Percentiles rank a stretch among this genome's conserved stretches.
phyloP scores from a whole-genome alignment of 768 basidiomycete genomes.

The Trametes elegans region DNA sequence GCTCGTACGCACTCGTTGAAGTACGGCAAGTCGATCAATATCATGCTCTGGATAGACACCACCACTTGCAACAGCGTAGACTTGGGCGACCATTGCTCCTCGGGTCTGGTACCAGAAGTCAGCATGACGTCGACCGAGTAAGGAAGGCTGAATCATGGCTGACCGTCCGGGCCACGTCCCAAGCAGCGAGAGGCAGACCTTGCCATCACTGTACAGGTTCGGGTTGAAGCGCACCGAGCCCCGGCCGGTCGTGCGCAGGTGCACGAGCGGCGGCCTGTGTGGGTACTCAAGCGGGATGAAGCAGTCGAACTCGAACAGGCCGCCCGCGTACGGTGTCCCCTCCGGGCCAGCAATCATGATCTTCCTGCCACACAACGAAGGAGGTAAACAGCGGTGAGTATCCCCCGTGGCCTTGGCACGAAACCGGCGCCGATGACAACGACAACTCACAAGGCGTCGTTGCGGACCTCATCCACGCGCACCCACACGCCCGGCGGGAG shows the following conservation, averaged over 20 bases:
- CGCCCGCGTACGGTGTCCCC: slow-evolving; percentile 66
- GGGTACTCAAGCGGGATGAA: slow-evolving; percentile 55
- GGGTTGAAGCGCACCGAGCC: slow-evolving; percentile 55
- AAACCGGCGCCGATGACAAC: too few relatives aligned
- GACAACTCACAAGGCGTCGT: slow-evolving; percentile 50
- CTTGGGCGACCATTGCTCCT: slow-evolving; percentile 46
- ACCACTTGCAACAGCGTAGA: slow-evolving; percentile 58
- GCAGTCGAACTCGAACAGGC: slow-evolving; percentile 64
- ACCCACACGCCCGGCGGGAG: slow-evolving; percentile 58
- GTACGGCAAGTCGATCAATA: slow-evolving; percentile 51
- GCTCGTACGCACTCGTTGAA: slow-evolving; percentile 60
- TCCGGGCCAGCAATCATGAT: slow-evolving; percentile 62
- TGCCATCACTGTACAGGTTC: slow-evolving; percentile 48
- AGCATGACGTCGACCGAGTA: too few relatives aligned
- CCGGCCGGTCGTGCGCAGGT: slow-evolving; percentile 52
- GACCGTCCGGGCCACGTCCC: slow-evolving; percentile 56
- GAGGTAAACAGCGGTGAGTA: too few relatives aligned
- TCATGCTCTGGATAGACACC: slow-evolving; percentile 60
- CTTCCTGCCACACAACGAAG: too few relatives aligned
- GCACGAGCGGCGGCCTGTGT: slow-evolving; percentile 43
- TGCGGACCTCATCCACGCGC: slow-evolving; percentile 54
- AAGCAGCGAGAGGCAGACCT: slow-evolving; percentile 54
- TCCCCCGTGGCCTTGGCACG: too few relatives aligned
- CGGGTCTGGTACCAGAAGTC: slow-evolving; percentile 27
- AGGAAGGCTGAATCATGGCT: too few relatives aligned